phyloP scores from a whole-genome alignment of 495 filamentous ascomycete species.

The Tetracladium marchalianum region DNA sequence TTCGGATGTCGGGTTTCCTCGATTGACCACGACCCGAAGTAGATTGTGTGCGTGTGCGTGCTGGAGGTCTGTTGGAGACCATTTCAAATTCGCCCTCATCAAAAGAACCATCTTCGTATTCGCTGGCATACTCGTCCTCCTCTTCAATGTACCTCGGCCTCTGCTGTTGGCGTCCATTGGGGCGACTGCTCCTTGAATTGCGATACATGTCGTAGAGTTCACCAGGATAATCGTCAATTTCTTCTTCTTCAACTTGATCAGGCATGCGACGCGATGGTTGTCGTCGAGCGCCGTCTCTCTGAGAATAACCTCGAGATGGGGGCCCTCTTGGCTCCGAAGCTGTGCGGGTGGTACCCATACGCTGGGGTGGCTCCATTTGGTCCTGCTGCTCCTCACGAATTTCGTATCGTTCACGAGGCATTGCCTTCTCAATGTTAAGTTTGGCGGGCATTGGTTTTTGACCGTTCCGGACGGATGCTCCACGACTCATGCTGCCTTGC shows the following conservation, averaged over 20 bases:
- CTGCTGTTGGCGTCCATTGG: constrained; percentile 27
- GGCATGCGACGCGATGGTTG: constrained; percentile 11
- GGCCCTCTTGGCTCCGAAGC: constrained; percentile 28
- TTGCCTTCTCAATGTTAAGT: constrained; percentile 41
- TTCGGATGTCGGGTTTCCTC: constrained; percentile 36
- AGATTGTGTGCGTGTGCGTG: constrained; percentile 28
- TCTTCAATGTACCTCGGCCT: constrained; percentile 57
- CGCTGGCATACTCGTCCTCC: constrained; percentile 59
- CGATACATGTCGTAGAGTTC: constrained; percentile 64
- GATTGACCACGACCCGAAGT: constrained; percentile 31
- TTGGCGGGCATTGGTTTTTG: constrained; percentile 40
- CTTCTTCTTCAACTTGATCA: constrained; percentile 26
- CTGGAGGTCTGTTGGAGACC: constrained; percentile 35
- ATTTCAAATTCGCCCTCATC: constrained; percentile 82
- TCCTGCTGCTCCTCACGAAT: constrained; percentile 17
- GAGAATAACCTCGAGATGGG: constrained; percentile 14
- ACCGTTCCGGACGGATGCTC: constrained; percentile 44
- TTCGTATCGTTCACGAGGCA: constrained; percentile 37
- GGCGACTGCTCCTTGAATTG: constrained; percentile 27
- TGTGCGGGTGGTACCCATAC: constrained; percentile 20
- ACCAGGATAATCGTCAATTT: constrained; percentile 53
- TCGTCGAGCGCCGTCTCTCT: constrained; percentile 11
- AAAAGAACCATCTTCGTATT: constrained; percentile 57
- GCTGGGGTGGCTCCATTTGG: constrained; percentile 15
- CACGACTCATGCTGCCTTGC: constrained; percentile 30